Percentiles rank a stretch among this genome's conserved stretches.
Evolutionary conservation across 2,329 filamentous ascomycete species (phyloP).

Genomic region (Claviceps arundinis): DNA sequence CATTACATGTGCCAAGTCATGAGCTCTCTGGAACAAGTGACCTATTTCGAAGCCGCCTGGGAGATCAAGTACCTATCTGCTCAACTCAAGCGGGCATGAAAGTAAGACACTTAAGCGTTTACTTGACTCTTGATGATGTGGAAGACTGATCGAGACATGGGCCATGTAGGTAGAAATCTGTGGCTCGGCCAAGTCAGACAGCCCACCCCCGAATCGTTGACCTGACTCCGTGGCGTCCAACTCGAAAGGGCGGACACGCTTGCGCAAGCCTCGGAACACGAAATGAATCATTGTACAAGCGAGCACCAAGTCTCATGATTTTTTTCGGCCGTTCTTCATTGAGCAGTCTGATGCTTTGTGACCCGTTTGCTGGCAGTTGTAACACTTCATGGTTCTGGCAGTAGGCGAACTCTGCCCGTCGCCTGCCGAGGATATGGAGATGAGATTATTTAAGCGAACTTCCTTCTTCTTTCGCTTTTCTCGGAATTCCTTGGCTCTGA

Average conservation of each 20-base stretch:
- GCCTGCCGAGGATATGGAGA: slow-evolving; percentile 42
- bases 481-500: slow-evolving; percentile 34
- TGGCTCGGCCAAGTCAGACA: neutral
- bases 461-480: slow-evolving; percentile 51
- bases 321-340: slow-evolving; percentile 9
- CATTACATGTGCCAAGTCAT: neutral
- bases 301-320: neutral
- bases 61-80: neutral
- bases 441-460: slow-evolving; percentile 49
- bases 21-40: neutral
- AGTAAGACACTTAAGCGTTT: neutral
- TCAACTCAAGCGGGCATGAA: neutral
- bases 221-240: neutral
- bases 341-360: slow-evolving; percentile 48
- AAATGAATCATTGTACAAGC: neutral
- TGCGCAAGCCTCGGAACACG: neutral
- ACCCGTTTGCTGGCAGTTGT: slow-evolving; percentile 46
- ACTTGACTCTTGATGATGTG: neutral
- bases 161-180: neutral
- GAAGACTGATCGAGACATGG: neutral
- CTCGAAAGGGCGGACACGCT: neutral
- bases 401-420: slow-evolving; percentile 10
- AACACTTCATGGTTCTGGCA: slow-evolving; percentile 32
- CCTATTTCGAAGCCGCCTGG: neutral
- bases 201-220: neutral